Evolutionary conservation across 2,329 filamentous ascomycete genomes (phyloP), one percentile per base, ranked within the genome.

Genomic region (Podosphaera aphanis): DNA sequence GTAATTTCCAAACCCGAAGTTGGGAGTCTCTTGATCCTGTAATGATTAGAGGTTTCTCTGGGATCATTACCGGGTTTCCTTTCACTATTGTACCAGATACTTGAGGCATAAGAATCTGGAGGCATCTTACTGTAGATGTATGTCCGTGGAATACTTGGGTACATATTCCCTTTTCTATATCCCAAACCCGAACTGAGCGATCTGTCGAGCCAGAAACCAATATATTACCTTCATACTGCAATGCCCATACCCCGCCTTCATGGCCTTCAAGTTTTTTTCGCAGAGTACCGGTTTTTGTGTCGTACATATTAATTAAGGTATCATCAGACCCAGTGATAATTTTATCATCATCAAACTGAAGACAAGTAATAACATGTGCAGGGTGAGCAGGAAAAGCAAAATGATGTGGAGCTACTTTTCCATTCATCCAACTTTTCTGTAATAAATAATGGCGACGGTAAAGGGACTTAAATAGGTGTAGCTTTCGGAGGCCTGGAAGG

Each of bases 101-200:
- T 1, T 79, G 78, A 0, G 90, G 85, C 70, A 93, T 80, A 38
- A 98, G 67, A 47, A 98, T 95, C 59, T 95, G 86, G 49, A 98
- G 66, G 58, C 90, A 98, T 51, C 90, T 79, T 2, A 98, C 90
- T 13, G 90, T 98, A 37, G 88, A 95, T 8, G 90, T 98, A 59
- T 98, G 90, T 0, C 90, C 92, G 58, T 94, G 86, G 60, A 98
- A 98, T 0, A 93, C 79, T 59, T 98, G 90, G 10, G 86, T 88
- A 61, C 88, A 94, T 40, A 82, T 73, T 0, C 86, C 90, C 55
- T 80, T 80, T 57, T 93, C 84, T 51, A 98, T 94, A 59, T 98
- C 88, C 90, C 90, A 98, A 0, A 98, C 88, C n/a, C 90, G 77
- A n/a, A 98, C 90, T 10, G 90, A 93, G 41, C 90, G 73, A 62